A percentile compares a stretch with the other conserved stretches of the same genome.
These are phyloP conservation scores for Scheffersomyces parashehatae DNA, from an alignment of 1,139 yeast genomes.

Conservation along the genomic window DNA sequence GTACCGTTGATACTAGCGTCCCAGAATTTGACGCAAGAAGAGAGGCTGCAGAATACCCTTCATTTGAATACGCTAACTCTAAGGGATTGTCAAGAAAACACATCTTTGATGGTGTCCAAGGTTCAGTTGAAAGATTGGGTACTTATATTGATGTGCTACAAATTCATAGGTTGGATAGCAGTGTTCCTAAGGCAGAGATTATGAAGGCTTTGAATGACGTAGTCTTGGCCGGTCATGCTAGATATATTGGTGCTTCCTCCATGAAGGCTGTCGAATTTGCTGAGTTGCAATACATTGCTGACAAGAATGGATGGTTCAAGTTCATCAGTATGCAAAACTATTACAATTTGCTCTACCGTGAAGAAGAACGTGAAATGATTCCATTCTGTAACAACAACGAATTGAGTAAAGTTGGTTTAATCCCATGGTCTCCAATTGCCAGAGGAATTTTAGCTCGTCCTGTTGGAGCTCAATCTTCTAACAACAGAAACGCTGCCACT, in stretches of 20 bases:
- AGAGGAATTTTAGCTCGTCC: slow-evolving; percentile 50
- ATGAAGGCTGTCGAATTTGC: slow-evolving; percentile 18
- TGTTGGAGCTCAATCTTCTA: slow-evolving; percentile 13
- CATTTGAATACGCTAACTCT: slow-evolving; percentile 11
- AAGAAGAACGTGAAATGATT: slow-evolving; percentile 62
- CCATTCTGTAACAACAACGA: slow-evolving; percentile 45
- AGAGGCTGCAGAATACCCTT: slow-evolving; percentile 3
- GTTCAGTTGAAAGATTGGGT: slow-evolving; percentile 17
- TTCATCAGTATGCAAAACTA: slow-evolving; percentile 61
- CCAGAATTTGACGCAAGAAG: slow-evolving; percentile 7
- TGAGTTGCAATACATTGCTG: slow-evolving; percentile 17
- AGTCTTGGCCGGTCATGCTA: slow-evolving; percentile 12
- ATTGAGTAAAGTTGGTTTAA: slow-evolving; percentile 44
- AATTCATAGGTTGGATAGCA: slow-evolving; percentile 16
- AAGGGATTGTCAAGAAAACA: slow-evolving; percentile 18
- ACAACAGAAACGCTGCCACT: slow-evolving; percentile 18
- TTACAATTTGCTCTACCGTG: slow-evolving; percentile 56
- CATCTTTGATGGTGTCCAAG: slow-evolving; percentile 17
- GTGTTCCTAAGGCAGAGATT: slow-evolving; percentile 15
- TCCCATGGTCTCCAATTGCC: slow-evolving; percentile 56
- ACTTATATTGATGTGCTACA: slow-evolving; percentile 20
- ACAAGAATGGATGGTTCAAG: slow-evolving; percentile 31
- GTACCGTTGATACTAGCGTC: slow-evolving; percentile 5
- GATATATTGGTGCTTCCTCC: slow-evolving; percentile 20
- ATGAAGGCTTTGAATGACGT: slow-evolving; percentile 20